Evolutionary conservation across 768 basidiomycete genomes (phyloP), one percentile per base, ranked within the genome.

Genomic region (Pleurotus cornucopiae): DNA sequence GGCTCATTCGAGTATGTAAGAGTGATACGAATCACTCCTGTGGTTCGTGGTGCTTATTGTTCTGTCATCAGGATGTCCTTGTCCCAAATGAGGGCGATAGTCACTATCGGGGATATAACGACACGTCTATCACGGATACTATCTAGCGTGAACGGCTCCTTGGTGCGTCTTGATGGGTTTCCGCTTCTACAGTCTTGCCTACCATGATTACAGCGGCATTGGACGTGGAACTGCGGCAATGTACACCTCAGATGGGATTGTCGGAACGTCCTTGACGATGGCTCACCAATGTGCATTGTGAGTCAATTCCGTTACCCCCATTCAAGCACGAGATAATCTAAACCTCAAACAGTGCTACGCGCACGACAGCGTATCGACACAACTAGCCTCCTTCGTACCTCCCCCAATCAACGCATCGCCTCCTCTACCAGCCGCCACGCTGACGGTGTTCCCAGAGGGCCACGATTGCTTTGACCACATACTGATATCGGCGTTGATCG

Each of bases 201-300:
- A 39, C 1, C 21, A 18, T 14, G 6, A 20, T 38, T 6, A 18
- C 44, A 73, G 77, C 66, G 70, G 49, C 71, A 74, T 55, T 79
- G 75, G 64, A 66, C 66, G 48, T 80, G 79, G 78, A 62, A 63
- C 18, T 67, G 73, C 45, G 64, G 61, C 14, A 62, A 66, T 12
- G 65, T 72, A n/a, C 59, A 66, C 5, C 55, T 80, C 3, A 73
- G 71, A 23, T 80, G 79, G 79, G 77, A 80, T 57, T 79, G 77
- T 60, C 71, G 74, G 0, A 66, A 67, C 2, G 70, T 66, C 0
- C 66, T 78, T 2, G 75, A 77, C 30, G 77, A 80, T 53, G 78
- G 79, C 14, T 77, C 74, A 0, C 74, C 75, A 0, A 70, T 77
- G 71, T 79, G 76, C 62, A 72, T 80, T 52, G 76, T 76, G 48